Percentiles rank a stretch among this genome's conserved stretches.
These are phyloP conservation scores for Xylaria sp. DNA, from an alignment of 2,329 filamentous ascomycete genomes.

Conservation along the genomic window DNA sequence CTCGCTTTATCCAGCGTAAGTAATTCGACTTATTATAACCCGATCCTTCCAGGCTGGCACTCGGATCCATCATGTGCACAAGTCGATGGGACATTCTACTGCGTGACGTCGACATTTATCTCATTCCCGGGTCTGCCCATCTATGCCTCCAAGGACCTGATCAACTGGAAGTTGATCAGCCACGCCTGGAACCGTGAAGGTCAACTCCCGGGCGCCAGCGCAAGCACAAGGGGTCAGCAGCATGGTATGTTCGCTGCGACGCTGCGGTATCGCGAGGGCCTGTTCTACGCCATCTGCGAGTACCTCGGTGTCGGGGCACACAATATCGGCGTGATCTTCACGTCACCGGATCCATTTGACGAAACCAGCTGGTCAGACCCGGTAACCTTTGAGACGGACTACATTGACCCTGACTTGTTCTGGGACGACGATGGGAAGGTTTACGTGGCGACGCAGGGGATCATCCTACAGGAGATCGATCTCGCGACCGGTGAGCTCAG, in stretches of 20 bases:
- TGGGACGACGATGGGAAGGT: slow-evolving; percentile 46
- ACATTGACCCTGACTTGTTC: slow-evolving; percentile 51
- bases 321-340: slow-evolving; percentile 43
- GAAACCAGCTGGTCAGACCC: slow-evolving; percentile 49
- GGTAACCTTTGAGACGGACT: slow-evolving; percentile 39
- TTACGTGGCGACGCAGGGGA: slow-evolving; percentile 45
- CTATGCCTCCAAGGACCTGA: slow-evolving; percentile 57
- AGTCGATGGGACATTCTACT: slow-evolving; percentile 54
- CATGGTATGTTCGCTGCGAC: slow-evolving; percentile 45
- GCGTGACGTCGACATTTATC: slow-evolving; percentile 58
- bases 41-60: slow-evolving; percentile 56
- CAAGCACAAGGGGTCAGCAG: slow-evolving; percentile 40
- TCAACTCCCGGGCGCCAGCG: slow-evolving; percentile 47
- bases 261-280: slow-evolving; percentile 39
- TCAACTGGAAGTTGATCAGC: slow-evolving; percentile 53
- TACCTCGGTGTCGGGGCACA: slow-evolving; percentile 32
- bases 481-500: slow-evolving; percentile 44
- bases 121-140: slow-evolving; percentile 59
- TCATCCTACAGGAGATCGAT: slow-evolving; percentile 43
- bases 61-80: slow-evolving; percentile 52
- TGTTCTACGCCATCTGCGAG: slow-evolving; percentile 43
- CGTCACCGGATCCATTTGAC: slow-evolving; percentile 47
- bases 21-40: slow-evolving; percentile 46
- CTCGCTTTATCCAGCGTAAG: background rate
- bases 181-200: slow-evolving; percentile 49